Conservation (phyloP, 108 stramenopile species). For the Fragilaria radians region DNA sequence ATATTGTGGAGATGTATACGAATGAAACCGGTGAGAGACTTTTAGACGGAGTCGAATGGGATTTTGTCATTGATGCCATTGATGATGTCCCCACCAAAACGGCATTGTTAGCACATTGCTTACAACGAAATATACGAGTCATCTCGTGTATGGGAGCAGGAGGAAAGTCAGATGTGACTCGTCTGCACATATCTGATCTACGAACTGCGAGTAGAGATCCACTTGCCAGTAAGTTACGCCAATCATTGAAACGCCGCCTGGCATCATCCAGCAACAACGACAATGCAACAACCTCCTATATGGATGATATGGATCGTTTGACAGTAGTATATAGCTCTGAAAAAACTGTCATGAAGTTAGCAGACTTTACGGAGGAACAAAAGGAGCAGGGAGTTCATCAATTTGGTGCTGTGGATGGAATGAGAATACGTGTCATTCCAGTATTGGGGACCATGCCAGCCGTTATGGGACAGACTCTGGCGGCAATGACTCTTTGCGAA, state of each 20-base stretch:
- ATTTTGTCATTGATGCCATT: slow-evolving; percentile 95
- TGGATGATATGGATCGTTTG: slow-evolving; percentile 57
- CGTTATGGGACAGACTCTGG: slow-evolving; percentile 93
- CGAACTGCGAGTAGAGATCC: slow-evolving; percentile 82
- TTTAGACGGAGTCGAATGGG: slow-evolving; percentile 52
- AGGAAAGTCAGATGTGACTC: slow-evolving; percentile 92
- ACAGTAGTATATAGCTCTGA: slow-evolving; percentile 88
- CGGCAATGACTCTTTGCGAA: slow-evolving; percentile 84
- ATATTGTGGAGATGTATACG: slow-evolving; percentile 67
- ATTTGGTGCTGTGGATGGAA: slow-evolving; percentile 92
- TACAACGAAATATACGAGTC: slow-evolving; percentile 59
- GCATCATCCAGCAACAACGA: too few species aligned
- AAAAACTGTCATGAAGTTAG: slow-evolving; percentile 83
- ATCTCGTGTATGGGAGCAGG: slow-evolving; percentile 96
- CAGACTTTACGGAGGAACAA: slow-evolving; percentile 88
- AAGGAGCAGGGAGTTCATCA: slow-evolving; percentile 63
- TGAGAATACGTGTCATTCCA: slow-evolving; percentile 95
- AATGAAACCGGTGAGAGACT: slow-evolving; percentile 49
- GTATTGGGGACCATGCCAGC: slow-evolving; percentile 96
- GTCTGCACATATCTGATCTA: slow-evolving; percentile 87
- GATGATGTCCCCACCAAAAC: slow-evolving; percentile 98
- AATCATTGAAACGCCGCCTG: slow-evolving; percentile 53
- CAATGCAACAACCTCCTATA: slow-evolving; percentile 18
- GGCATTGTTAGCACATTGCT: slow-evolving; percentile 76
- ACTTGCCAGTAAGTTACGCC: slow-evolving; percentile 81